Evolutionary conservation across 2,329 filamentous ascomycete genomes (phyloP), one percentile per base, ranked within the genome.

Genomic region (Atkinsonella hypoxylon): DNA sequence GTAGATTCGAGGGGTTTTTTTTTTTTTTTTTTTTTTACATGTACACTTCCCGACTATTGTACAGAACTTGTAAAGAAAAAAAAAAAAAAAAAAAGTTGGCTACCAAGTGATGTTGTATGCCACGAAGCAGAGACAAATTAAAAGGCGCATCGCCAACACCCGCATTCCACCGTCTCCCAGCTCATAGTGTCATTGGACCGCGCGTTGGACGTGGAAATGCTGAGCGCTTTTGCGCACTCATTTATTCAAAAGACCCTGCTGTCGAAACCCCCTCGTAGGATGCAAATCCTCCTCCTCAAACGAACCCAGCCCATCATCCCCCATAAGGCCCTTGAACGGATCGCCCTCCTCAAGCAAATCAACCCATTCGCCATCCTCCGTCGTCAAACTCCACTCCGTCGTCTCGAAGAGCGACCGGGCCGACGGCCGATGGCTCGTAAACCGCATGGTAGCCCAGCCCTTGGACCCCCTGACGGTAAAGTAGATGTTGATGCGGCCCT

Each of bases 381-480:
- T 81, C 64, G 83, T 81, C 59, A 98, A 71, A 63, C 84, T 93
- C 90, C 91, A 98, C 73, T 90, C 87, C 51, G 83, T 79, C 36
- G 93, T 98, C 71, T 89, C 83, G 67, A 95, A 97, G 73, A 79
- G 68, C 38, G 73, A 74, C 59, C 78, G 77, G 51, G 72, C 58
- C 8, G 68, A 69, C 58, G 78, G 82, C 62, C 93, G 78, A 64
- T 78, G 74, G 71, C 87, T 93, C 58, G 76, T 79, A 68, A 98
- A 94, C 62, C 80, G 78, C 79, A 96, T 93, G 63, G 81, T 75
- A 8, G 82, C 93, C 58, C 74, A 71, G 52, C 70, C 73, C 64
- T 76, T 82, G 31, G 81, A 87, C 40, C 93, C 93, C 70, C 87
- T 88, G 30, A 98, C 93, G 70, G 80, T 77, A 67, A 95, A 97